Conservation (phyloP, 345 rosid species). For the Arabidopsis suecica region DNA sequence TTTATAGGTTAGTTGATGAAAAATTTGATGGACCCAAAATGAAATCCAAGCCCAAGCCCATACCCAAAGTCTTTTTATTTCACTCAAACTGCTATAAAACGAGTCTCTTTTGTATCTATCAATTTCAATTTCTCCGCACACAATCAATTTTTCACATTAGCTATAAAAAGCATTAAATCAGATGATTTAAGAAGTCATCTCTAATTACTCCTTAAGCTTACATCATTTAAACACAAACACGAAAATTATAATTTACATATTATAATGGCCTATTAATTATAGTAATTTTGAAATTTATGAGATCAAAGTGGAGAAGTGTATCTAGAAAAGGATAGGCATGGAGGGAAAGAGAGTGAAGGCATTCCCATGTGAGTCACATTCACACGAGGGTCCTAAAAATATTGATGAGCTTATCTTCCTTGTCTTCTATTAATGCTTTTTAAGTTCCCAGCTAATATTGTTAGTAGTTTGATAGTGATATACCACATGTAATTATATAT, state of each 20-base stretch:
- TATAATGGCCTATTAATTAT: not conserved
- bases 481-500: not conserved
- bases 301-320: slow-evolving; percentile 17
- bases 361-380: slow-evolving; percentile 42
- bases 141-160: not conserved
- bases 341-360: slow-evolving; percentile 26
- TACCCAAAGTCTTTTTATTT: not conserved
- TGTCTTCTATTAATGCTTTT: slow-evolving; percentile 33
- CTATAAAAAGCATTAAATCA: not conserved
- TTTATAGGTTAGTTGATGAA: too few species aligned
- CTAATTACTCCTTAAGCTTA: not conserved
- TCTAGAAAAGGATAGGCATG: slow-evolving; percentile 21
- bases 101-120: not conserved
- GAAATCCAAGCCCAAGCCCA: too few species aligned
- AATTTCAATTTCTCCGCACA: not conserved
- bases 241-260: not conserved
- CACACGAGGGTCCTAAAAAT: slow-evolving; percentile 39
- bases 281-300: slow-evolving; percentile 2
- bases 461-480: slow-evolving; percentile 11
- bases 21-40: too few species aligned
- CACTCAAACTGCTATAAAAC: not conserved
- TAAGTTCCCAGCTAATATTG: slow-evolving; percentile 38
- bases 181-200: not conserved
- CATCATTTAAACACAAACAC: not conserved
- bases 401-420: slow-evolving; percentile 28